Conservation (phyloP, 306 rosid genomes). For the Cyamopsis tetragonoloba region DNA sequence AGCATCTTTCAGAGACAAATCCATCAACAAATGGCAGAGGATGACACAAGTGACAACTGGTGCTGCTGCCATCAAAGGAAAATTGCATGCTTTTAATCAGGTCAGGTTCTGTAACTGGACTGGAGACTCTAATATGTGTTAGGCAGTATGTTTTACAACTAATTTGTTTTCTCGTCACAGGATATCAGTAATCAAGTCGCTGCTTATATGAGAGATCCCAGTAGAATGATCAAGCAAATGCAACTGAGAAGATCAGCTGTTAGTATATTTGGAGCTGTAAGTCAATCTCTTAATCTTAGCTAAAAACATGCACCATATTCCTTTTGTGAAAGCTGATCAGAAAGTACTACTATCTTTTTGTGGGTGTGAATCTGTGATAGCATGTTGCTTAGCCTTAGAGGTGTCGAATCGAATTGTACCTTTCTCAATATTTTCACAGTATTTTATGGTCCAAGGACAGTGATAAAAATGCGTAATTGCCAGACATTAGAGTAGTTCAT, state of each 20-base stretch:
- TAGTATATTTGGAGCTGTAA: conserved; percentile 68
- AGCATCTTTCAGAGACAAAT: conserved; percentile 68
- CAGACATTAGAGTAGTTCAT: neutral
- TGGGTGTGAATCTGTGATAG: neutral
- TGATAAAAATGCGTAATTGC: neutral
- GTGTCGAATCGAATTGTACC: neutral
- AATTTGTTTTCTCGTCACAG: conserved; percentile 36
- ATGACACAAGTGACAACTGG: conserved; percentile 87
- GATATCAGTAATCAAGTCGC: conserved; percentile 82
- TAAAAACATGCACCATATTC: neutral
- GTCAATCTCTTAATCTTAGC: conserved; percentile 25
- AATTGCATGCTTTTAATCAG: conserved; percentile 89
- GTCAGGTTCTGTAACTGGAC: conserved; percentile 37
- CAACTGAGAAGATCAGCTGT: conserved; percentile 57
- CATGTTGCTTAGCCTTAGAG: neutral
- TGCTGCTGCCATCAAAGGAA: conserved; percentile 79
- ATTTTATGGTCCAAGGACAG: neutral
- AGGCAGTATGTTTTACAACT: neutral
- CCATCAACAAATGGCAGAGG: conserved; percentile 89
- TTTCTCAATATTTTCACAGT: neutral
- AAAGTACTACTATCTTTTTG: conserved; percentile 7
- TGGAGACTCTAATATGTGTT: neutral
- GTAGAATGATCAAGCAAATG: conserved; percentile 88
- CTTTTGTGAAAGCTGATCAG: neutral
- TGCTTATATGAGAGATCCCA: conserved; percentile 86